Conservation (phyloP, 768 basidiomycete species). For the Flagelloscypha sp. region DNA sequence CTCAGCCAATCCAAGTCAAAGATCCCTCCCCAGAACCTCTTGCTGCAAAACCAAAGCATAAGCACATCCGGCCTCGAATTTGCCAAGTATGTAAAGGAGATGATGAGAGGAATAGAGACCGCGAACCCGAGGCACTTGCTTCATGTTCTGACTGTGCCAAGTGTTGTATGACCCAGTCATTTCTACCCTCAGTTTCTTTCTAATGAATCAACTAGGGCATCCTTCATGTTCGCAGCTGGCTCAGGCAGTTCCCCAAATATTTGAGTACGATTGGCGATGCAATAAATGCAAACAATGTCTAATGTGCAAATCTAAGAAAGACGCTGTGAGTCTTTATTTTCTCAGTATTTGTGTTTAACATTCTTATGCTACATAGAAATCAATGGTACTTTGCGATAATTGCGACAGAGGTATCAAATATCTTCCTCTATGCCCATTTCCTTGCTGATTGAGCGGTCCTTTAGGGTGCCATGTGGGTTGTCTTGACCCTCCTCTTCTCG, state of each 20-base stretch:
- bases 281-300: constrained; percentile 91
- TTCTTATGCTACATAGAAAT: constrained; percentile 41
- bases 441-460: constrained; percentile 7
- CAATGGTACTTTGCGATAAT: constrained; percentile 84
- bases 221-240: constrained; percentile 72
- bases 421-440: constrained; percentile 7
- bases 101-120: constrained; percentile 47
- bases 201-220: constrained; percentile 47
- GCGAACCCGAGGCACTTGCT: constrained; percentile 59
- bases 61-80: constrained; percentile 33
- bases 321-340: constrained; percentile 60
- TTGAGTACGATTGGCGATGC: constrained; percentile 79
- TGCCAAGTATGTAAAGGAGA: constrained; percentile 61
- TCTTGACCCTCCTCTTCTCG: constrained; percentile 59
- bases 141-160: constrained; percentile 78
- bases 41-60: constrained; percentile 39
- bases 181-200: background rate
- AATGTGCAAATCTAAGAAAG: constrained; percentile 74
- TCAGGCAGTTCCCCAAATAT: constrained; percentile 47
- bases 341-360: constrained; percentile 7
- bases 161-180: constrained; percentile 47
- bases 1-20: constrained; percentile 46
- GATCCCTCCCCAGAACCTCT: too few relatives aligned
- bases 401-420: constrained; percentile 74
- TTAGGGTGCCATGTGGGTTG: constrained; percentile 83